These are phyloP conservation scores for Crotalaria pallida DNA, from an alignment of 306 rosid species.

Conservation along the genomic window DNA sequence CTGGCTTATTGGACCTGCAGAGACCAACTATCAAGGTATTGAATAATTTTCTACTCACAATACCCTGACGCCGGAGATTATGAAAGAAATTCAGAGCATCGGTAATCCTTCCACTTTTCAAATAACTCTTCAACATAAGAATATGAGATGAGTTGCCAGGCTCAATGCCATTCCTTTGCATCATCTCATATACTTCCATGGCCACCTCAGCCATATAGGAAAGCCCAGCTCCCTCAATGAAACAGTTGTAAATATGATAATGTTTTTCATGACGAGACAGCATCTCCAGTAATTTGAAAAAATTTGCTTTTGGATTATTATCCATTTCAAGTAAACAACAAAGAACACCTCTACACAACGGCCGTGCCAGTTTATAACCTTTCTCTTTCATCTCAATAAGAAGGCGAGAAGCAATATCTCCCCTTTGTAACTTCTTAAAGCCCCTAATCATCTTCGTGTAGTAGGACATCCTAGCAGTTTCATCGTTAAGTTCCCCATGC, in stretches of 20 bases:
- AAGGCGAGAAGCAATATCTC: conserved; percentile 66
- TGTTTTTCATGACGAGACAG: conserved; percentile 35
- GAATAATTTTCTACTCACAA: conserved; percentile 31
- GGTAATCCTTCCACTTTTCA: conserved; percentile 37
- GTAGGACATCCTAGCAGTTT: conserved; percentile 32
- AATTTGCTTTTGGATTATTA: conserved; percentile 41
- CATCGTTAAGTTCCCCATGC: conserved; percentile 40
- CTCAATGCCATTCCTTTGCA: conserved; percentile 43
- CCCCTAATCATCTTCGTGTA: conserved; percentile 48
- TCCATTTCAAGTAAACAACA: conserved; percentile 42
- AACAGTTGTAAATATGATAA: conserved; percentile 30
- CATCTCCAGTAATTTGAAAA: conserved; percentile 47
- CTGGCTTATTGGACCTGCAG: conserved; percentile 38
- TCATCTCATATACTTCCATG: conserved; percentile 51
- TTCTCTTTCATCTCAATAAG: conserved; percentile 72
- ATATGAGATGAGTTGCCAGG: conserved; percentile 35
- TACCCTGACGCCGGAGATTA: conserved; percentile 32
- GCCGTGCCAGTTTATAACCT: conserved; percentile 32
- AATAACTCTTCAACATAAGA: conserved; percentile 48
- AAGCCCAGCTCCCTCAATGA: conserved; percentile 51
- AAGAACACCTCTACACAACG: conserved; percentile 42
- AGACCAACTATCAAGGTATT: conserved; percentile 41
- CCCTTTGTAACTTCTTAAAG: conserved; percentile 42
- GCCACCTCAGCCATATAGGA: conserved; percentile 55
- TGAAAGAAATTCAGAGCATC: conserved; percentile 62